Evolutionary conservation across 495 filamentous ascomycete species (phyloP), one percentile per base, ranked within the genome.

Genomic region (Parathielavia appendiculata): DNA sequence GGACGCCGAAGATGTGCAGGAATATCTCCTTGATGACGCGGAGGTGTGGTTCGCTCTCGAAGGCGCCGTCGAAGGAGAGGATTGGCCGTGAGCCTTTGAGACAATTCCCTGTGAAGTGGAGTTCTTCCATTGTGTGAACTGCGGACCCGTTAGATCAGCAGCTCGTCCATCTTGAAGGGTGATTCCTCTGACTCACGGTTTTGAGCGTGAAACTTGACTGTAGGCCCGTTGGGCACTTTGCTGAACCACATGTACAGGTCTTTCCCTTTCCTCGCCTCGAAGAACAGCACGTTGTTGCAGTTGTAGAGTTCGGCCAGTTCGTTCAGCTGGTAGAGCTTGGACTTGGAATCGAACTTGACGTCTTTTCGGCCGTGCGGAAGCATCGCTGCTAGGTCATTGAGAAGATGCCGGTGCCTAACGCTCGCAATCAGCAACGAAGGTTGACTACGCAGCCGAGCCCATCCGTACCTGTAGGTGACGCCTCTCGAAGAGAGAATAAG

Each of bases 231-330:
- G 10, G 93, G 93, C 3, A 91, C 86, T 67, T 95, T 95, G 73
- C 87, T 83, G 68, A 97, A 81, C 92, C 92, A 96, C 45, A 92
- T 80, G 70, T 96, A 98, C 36, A 95, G 75, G 79, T 97, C 93
- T 71, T 95, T 86, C 39, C 89, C 90, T 74, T 97, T 98, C 60
- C 91, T 79, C 54, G 91, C 93, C 76, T 98, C 93, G 70, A 97
- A 93, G 75, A 96, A 99, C 60, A 96, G 80, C 51, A 97, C 85
- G 72, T 97, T 93, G 75, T 99, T 99, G 83, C 92, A 97, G 64
- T 96, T 97, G 79, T 97, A 95, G 19, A 99, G 83, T 63, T 99
- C 92, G 40, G 93, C 93, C 16, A 97, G 84, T 70, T 96, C 92
- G 76, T 97, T 97, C 9, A 99, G 82, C 66, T 96, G 85, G 71